These are phyloP conservation scores for Magnolia changhungtana DNA, from an alignment of 164 flowering plant species.

Conservation along the genomic window DNA sequence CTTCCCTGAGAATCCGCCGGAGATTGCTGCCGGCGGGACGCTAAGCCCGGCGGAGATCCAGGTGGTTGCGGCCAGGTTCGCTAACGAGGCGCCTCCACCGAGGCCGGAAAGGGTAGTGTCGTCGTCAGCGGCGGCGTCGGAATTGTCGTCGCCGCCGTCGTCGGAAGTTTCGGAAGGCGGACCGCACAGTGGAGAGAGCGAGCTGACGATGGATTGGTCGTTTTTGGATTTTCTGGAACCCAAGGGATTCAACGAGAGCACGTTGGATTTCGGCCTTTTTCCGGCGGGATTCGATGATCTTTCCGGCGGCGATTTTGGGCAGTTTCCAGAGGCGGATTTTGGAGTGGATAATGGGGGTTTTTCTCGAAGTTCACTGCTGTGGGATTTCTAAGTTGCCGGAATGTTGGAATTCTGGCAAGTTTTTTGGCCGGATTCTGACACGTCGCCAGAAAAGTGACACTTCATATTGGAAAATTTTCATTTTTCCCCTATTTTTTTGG, in stretches of 20 bases:
- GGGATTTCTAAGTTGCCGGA: conserved; percentile 40
- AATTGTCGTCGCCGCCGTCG: neutral
- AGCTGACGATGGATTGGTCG: conserved; percentile 18
- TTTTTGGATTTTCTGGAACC: conserved; percentile 20
- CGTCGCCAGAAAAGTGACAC: neutral
- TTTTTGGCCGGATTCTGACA: conserved; percentile 16
- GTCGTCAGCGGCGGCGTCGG: neutral
- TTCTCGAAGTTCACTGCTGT: conserved; percentile 36
- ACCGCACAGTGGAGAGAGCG: conserved; percentile 18
- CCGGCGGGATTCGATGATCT: conserved; percentile 39
- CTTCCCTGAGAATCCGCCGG: conserved; percentile 73
- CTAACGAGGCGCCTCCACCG: conserved; percentile 33
- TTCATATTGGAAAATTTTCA: neutral
- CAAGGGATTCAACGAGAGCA: conserved; percentile 23
- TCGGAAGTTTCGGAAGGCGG: conserved; percentile 10
- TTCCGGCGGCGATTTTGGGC: conserved; percentile 14
- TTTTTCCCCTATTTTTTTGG: neutral
- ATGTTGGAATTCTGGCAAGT: conserved; percentile 16
- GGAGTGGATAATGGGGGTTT: conserved; percentile 22
- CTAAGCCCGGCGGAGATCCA: conserved; percentile 57
- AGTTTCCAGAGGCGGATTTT: conserved; percentile 18
- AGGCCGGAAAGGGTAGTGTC: neutral
- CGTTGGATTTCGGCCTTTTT: conserved; percentile 24
- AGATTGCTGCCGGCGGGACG: conserved; percentile 36
- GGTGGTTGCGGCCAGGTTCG: conserved; percentile 52